Conservation (phyloP, 2,329 filamentous ascomycete genomes). For the Paracorniculantispora psalliotae region DNA sequence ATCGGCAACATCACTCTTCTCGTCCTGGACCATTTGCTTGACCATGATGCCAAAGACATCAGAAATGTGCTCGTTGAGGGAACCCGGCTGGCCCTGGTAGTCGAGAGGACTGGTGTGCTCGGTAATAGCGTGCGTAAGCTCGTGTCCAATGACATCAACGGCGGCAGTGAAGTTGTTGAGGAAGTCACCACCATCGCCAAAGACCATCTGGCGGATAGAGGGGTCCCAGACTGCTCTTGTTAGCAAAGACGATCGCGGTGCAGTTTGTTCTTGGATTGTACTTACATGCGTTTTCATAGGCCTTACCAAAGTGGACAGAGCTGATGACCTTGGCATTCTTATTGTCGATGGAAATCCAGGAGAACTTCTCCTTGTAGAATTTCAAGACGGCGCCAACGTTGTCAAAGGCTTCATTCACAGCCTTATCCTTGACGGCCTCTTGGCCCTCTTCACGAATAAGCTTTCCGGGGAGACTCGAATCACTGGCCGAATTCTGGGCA, state of each 20-base stretch:
- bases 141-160: conserved; percentile 54
- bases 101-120: conserved; percentile 45
- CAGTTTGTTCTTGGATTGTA: conserved; percentile 1
- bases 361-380: conserved; percentile 46
- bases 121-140: conserved; percentile 51
- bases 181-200: conserved; percentile 50
- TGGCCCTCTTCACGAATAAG: conserved; percentile 40
- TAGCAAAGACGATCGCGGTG: too few relatives aligned
- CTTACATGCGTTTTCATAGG: conserved; percentile 49
- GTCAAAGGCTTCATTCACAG: conserved; percentile 45
- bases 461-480: conserved; percentile 37
- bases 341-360: conserved; percentile 49
- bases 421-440: conserved; percentile 33
- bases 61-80: conserved; percentile 52
- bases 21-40: conserved; percentile 46
- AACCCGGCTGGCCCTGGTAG: conserved; percentile 48
- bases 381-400: conserved; percentile 44
- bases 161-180: conserved; percentile 47
- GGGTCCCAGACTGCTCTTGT: conserved; percentile 42
- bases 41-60: conserved; percentile 55
- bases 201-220: conserved; percentile 47
- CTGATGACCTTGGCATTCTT: conserved; percentile 44
- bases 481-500: conserved; percentile 32
- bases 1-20: conserved; percentile 41
- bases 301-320: conserved; percentile 47